phyloP scores from a whole-genome alignment of 2,329 filamentous ascomycete genomes.

The Phyllosticta citriasiana region DNA sequence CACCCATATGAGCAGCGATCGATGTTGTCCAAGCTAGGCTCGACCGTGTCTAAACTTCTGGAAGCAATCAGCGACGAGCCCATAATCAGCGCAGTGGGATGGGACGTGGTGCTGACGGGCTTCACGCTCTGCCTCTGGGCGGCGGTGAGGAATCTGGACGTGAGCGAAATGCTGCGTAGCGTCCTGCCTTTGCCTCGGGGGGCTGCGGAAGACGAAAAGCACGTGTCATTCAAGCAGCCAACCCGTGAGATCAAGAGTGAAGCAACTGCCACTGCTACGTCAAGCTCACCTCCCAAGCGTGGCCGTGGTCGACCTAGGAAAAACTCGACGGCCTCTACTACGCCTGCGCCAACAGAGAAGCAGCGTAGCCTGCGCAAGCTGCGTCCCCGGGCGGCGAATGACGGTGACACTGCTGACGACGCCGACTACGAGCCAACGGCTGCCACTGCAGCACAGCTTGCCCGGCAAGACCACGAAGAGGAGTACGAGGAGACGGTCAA shows the following conservation, averaged over 20 bases:
- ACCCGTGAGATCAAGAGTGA: slow-evolving; percentile 10
- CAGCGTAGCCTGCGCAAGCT: slow-evolving; percentile 15
- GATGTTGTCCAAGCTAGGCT: slow-evolving; percentile 17
- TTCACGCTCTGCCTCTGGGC: slow-evolving; percentile 48
- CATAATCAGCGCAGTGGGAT: slow-evolving; percentile 45
- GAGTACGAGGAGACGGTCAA: slow-evolving; percentile 18
- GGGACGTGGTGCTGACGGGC: slow-evolving; percentile 49
- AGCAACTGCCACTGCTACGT: slow-evolving; percentile 9
- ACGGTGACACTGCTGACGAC: slow-evolving; percentile 8
- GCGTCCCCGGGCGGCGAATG: slow-evolving; percentile 5
- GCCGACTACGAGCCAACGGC: slow-evolving; percentile 2
- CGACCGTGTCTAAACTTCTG: slow-evolving; percentile 37
- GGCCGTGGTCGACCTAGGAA: slow-evolving; percentile 22
- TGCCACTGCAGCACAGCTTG: not conserved
- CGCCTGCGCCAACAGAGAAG: slow-evolving; percentile 8
- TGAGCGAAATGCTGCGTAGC: slow-evolving; percentile 38
- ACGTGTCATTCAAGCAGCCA: slow-evolving; percentile 17
- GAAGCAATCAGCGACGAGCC: slow-evolving; percentile 48
- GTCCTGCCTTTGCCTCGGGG: slow-evolving; percentile 14
- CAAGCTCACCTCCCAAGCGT: slow-evolving; percentile 16
- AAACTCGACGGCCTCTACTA: slow-evolving; percentile 3
- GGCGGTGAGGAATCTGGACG: slow-evolving; percentile 43
- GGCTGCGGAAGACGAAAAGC: slow-evolving; percentile 17
- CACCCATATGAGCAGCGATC: slow-evolving; percentile 39
- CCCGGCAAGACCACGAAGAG: slow-evolving; percentile 17